Percentiles rank a stretch among this genome's conserved stretches.
Conservation (phyloP, 2,329 filamentous ascomycete genomes). For the Curvularia verruculosa region DNA sequence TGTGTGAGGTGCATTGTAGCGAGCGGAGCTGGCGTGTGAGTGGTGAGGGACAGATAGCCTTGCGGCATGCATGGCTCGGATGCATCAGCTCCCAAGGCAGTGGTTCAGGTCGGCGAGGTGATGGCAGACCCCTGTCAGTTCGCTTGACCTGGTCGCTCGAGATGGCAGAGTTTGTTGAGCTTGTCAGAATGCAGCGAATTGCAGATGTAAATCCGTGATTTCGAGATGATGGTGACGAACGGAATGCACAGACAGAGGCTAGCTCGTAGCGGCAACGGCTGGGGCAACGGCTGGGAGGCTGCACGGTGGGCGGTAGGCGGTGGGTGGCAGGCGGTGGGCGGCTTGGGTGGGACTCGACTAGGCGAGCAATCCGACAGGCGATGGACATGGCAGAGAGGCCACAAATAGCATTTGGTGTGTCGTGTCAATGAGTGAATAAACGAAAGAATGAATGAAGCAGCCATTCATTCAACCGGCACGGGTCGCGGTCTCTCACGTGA, state of each 20-base stretch:
- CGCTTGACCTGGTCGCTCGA: background rate
- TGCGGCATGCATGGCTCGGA: slow-evolving; percentile 10
- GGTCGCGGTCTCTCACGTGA: background rate
- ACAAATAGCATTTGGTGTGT: background rate
- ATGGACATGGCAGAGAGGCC: background rate
- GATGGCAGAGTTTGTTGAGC: slow-evolving; percentile 3
- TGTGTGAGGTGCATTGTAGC: background rate
- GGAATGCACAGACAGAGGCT: background rate
- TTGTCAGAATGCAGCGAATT: background rate
- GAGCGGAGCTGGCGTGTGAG: slow-evolving; percentile 6
- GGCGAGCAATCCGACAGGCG: background rate
- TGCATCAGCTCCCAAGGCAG: slow-evolving; percentile 20
- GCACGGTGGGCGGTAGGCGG: too few species aligned
- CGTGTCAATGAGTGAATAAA: too few species aligned
- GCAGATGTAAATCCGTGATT: background rate
- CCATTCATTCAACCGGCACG: background rate
- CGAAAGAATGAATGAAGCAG: too few species aligned
- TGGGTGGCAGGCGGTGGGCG: background rate
- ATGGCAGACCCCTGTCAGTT: background rate
- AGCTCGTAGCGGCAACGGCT: background rate
- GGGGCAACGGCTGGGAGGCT: background rate
- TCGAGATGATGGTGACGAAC: background rate
- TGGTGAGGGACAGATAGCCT: slow-evolving; percentile 1
- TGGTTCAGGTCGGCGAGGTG: slow-evolving; percentile 42
- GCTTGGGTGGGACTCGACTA: background rate